Conservation (phyloP, 2,329 filamentous ascomycete genomes). For the Dactylonectria estremocensis region DNA sequence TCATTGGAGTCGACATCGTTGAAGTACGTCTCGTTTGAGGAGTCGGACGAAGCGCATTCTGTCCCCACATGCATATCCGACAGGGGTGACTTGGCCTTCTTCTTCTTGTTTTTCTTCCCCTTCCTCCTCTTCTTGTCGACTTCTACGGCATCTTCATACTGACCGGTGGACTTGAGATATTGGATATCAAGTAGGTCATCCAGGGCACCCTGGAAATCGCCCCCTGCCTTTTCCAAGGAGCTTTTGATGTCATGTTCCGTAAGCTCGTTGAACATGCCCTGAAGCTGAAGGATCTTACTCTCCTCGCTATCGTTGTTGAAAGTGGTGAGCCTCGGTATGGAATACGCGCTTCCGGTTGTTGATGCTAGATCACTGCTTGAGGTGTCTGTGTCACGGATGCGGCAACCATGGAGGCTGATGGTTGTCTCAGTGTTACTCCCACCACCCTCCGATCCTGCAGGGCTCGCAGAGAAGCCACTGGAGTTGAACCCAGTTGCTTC, state of each 20-base stretch:
- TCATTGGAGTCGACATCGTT: too few species aligned
- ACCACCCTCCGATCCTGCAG: slow-evolving; percentile 45
- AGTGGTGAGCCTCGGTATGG: slow-evolving; percentile 50
- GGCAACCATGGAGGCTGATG: slow-evolving; percentile 48
- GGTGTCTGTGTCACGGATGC: slow-evolving; percentile 49
- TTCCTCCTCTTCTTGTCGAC: slow-evolving; percentile 57
- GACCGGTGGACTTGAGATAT: slow-evolving; percentile 79
- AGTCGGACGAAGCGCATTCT: slow-evolving; percentile 36
- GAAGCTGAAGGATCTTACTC: slow-evolving; percentile 75
- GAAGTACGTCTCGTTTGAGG: slow-evolving; percentile 46
- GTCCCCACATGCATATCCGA: slow-evolving; percentile 33
- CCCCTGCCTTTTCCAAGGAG: slow-evolving; percentile 76
- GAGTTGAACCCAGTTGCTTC: slow-evolving; percentile 85
- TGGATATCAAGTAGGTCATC: slow-evolving; percentile 86
- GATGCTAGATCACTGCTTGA: slow-evolving; percentile 46
- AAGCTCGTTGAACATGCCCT: slow-evolving; percentile 80
- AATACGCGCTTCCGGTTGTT: slow-evolving; percentile 38
- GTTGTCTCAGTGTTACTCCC: slow-evolving; percentile 47
- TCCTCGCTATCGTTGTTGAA: slow-evolving; percentile 65
- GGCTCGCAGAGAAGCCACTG: slow-evolving; percentile 74
- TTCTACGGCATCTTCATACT: slow-evolving; percentile 76
- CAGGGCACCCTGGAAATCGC: slow-evolving; percentile 79
- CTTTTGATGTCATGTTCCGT: slow-evolving; percentile 76
- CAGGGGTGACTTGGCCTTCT: slow-evolving; percentile 42
- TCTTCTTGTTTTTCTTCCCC: slow-evolving; percentile 54